phyloP scores from a whole-genome alignment of 805 yeast genomes.

The Ogataea paradorogensis region DNA sequence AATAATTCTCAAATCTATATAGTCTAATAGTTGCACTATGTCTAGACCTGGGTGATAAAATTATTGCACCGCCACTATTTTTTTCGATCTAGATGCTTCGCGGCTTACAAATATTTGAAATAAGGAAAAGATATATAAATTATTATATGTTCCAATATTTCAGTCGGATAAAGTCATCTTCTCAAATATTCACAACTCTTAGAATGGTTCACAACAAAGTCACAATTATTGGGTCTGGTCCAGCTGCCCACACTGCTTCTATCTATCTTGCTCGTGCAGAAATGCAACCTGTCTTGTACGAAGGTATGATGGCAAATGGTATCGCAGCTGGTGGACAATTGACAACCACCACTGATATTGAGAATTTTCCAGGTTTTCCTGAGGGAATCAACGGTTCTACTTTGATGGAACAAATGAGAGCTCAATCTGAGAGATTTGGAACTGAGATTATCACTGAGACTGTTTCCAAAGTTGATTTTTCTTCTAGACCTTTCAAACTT shows the following conservation, averaged over 20 bases:
- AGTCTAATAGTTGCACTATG: too few relatives aligned
- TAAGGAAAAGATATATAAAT: slow-evolving; percentile 2
- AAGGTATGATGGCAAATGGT: slow-evolving; percentile 97
- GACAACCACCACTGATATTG: slow-evolving; percentile 97
- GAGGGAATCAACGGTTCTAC: slow-evolving; percentile 82
- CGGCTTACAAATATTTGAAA: slow-evolving; percentile 12
- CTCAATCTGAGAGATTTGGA: slow-evolving; percentile 84
- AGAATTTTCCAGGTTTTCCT: slow-evolving; percentile 99
- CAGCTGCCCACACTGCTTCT: slow-evolving; percentile 99
- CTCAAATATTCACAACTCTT: slow-evolving; percentile 5
- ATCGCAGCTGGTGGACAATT: slow-evolving; percentile 99
- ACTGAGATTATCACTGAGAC: slow-evolving; percentile 95
- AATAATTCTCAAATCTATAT: too few relatives aligned
- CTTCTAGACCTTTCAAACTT: slow-evolving; percentile 87
- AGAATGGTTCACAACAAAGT: slow-evolving; percentile 83
- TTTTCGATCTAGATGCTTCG: slow-evolving; percentile 12
- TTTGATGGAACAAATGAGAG: slow-evolving; percentile 92
- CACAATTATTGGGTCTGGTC: slow-evolving; percentile 94
- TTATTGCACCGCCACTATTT: slow-evolving; percentile 7
- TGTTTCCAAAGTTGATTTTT: slow-evolving; percentile 84
- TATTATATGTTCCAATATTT: slow-evolving; percentile 7
- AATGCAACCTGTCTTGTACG: slow-evolving; percentile 87
- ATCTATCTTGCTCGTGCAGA: slow-evolving; percentile 96
- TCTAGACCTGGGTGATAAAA: slow-evolving; percentile 4
- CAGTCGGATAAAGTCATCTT: not conserved